Base-by-base conservation (phyloP, 2,329 filamentous ascomycete genomes). In the Dryadomyces quercus-mongolicae region DNA sequence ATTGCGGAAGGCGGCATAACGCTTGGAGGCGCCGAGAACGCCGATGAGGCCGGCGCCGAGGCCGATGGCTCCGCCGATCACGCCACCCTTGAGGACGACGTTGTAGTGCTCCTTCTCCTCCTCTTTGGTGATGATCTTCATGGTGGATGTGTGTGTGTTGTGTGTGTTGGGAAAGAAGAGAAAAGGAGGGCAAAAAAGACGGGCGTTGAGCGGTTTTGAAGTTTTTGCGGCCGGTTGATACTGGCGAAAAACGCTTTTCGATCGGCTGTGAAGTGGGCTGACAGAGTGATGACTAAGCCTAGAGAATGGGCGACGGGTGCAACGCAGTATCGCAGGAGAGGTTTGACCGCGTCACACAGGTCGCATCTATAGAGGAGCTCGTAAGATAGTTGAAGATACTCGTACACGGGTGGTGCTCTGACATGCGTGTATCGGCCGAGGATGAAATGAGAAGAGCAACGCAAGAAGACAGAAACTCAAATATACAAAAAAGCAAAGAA, bases 91-190 rank as follows among this genome's bases (percentile, higher is more conserved):
- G 61, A 97, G 66, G 57, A 94, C 93, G 56, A 79, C 74, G 67
- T 76, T 73, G 80, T 94, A 95, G 78, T 96, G 91, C 53, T 80
- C 87, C 57, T 76, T 69, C 73, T 96, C 91, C 74, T 96, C 88
- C 80, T 96, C 89, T 68, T 92, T 89, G 63, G 87, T 94, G 67
- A 97, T 79, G 66, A 97, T 76, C 85, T 96, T 97, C 93, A 97
- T 98, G 59, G 51, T 76, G 70, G 70, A 62, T 60, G 61, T 31
- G 25, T 31, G 60, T 57, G 53, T 54, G 52, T 58, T 53, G 5
- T 48, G 44, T 18, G 44, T 46, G 44, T 13, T 50, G 31, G 18
- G n/a, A 15, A n/a, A 38, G 16, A 40, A 34, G 20, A 10, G 18
- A 45, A n/a, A n/a, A n/a, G n/a, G n/a, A 25, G 21, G 21, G 15